Percentiles rank a stretch among this genome's conserved stretches.
Conservation (phyloP, 2,329 filamentous ascomycete genomes). For the Exophiala xenobiotica region DNA sequence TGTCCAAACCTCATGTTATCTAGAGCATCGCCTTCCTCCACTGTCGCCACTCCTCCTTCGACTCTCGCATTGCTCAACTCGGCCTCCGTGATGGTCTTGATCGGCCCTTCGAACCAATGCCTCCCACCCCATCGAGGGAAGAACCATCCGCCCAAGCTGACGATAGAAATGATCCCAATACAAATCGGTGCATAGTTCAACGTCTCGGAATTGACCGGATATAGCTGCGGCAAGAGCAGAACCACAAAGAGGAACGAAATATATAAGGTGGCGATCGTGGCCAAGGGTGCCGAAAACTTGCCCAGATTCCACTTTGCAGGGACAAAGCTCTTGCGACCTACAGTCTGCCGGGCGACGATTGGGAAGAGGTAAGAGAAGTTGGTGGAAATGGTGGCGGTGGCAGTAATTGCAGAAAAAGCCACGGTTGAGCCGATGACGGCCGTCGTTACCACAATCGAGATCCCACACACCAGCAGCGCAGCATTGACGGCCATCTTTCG, state of each 20-base stretch:
- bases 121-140: slow-evolving; percentile 38
- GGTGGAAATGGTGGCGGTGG: slow-evolving; percentile 40
- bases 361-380: slow-evolving; percentile 43
- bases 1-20: slow-evolving; percentile 22
- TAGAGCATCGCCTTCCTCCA: slow-evolving; percentile 23
- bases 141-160: slow-evolving; percentile 40
- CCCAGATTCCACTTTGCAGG: slow-evolving; percentile 40
- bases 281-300: slow-evolving; percentile 31
- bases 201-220: slow-evolving; percentile 39
- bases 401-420: slow-evolving; percentile 41
- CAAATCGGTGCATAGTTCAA: slow-evolving; percentile 44
- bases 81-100: slow-evolving; percentile 38
- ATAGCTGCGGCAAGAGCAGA: slow-evolving; percentile 40
- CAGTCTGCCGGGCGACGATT: slow-evolving; percentile 41
- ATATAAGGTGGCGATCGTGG: slow-evolving; percentile 35
- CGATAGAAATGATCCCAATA: slow-evolving; percentile 39
- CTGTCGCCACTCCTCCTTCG: slow-evolving; percentile 21
- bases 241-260: slow-evolving; percentile 41
- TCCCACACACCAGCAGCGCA: slow-evolving; percentile 35
- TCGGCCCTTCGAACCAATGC: slow-evolving; percentile 41
- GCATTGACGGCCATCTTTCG: slow-evolving; percentile 40
- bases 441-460: slow-evolving; percentile 37
- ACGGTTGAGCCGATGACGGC: slow-evolving; percentile 41
- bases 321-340: slow-evolving; percentile 38
- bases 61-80: slow-evolving; percentile 23